phyloP scores from a whole-genome alignment of 371 early-diverging fungal species.

The Basidiobolus meristosporus region DNA sequence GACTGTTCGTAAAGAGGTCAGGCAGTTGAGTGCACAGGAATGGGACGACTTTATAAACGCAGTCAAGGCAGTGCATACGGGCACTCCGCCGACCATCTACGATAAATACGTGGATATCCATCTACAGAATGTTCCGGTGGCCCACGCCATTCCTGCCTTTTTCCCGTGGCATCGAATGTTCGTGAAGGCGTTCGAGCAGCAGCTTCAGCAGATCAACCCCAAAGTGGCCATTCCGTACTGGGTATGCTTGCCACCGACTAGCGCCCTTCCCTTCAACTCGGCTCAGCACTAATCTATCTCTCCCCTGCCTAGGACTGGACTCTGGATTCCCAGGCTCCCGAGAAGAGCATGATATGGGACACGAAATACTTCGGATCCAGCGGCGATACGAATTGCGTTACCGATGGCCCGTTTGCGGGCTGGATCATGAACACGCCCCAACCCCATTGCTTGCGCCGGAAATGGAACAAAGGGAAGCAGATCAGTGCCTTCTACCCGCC shows the following conservation, averaged over 20 bases:
- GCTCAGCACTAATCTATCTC: too few species aligned
- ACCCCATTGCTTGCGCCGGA: background rate
- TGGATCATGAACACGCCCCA: background rate
- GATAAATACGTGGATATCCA: background rate
- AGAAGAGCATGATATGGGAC: background rate
- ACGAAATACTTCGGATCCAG: constrained; percentile 1
- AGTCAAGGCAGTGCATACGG: background rate
- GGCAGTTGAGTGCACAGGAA: background rate
- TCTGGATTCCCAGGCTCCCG: constrained; percentile 5
- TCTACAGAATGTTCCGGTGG: constrained; percentile 1
- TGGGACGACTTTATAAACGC: background rate
- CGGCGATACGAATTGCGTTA: background rate
- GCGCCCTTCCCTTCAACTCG: too few species aligned
- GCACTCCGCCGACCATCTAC: background rate
- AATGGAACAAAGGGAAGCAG: background rate
- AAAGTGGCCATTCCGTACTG: constrained; percentile 3
- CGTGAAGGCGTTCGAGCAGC: constrained; percentile 2
- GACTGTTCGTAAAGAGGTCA: constrained; percentile 1
- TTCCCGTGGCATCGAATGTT: constrained; percentile 4
- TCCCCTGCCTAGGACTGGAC: too few species aligned
- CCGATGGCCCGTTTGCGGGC: background rate
- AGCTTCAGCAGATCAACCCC: background rate
- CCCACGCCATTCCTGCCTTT: constrained; percentile 2
- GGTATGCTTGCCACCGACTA: too few species aligned
- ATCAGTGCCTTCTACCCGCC: background rate